Base-by-base conservation (phyloP, 352 stramenopile species). In the Blastocystis sp. region DNA sequence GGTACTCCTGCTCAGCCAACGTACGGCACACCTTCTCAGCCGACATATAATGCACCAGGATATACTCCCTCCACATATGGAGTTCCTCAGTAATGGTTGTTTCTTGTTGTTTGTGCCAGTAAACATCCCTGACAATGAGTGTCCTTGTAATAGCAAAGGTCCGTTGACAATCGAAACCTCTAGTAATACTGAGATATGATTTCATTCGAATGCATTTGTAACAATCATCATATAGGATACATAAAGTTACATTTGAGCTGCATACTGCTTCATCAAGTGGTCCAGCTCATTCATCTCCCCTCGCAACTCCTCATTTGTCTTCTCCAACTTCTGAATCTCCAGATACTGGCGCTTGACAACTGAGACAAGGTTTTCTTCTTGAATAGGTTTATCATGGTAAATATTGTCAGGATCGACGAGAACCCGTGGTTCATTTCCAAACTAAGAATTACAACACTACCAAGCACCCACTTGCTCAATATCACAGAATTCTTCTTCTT, bases 221-320 rank as follows among this genome's bases (percentile, higher is more conserved):
- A 35, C 33, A 35, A 70, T 40, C 60, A 70, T n/a, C 15, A 7
- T 27, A 27, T 27, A 64, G 6, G 40, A 44, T 22, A 70, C 33
- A 35, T 35, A 44, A 64, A n/a, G 33, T 70, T 70, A 70, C 60
- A 70, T 70, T 35, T 70, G 24, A 30, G 60, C 60, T 70, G 60
- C 60, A 33, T 70, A 70, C 24, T 70, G 24, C 24, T 70, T 70
- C 60, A 70, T 70, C 24, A 70, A 44, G 24, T 70, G 60, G 6
- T 70, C 60, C 33, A 70, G 33, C 24, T 70, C 60, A 15, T 44
- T 24, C 60, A 70, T 48, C 6, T 70, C 60, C 60, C n/a, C 33
- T 40, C 40, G 24, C 11, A 70, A 40, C 33, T n/a, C 17, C 17
- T 35, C 60, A 44, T 70, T 22, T 2, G n/a, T 15, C 60, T 70